Evolutionary conservation across 2,329 filamentous ascomycete species (phyloP).

Genomic region (Aspergillus sp.): DNA sequence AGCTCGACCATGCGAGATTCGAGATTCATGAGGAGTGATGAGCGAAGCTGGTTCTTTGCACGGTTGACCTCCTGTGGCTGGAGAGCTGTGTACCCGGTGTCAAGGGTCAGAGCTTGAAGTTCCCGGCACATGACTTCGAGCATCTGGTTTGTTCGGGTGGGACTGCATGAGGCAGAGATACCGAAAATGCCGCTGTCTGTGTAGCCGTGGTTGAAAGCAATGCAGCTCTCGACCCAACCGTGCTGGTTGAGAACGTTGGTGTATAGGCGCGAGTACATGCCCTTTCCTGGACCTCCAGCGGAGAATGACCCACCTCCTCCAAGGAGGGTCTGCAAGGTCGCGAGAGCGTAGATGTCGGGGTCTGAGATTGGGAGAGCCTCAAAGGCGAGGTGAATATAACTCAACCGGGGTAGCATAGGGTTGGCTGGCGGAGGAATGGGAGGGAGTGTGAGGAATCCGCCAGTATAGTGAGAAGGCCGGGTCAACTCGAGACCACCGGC

Average conservation of each 20-base stretch:
- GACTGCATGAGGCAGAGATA: conserved; percentile 84
- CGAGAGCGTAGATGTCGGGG: conserved; percentile 93
- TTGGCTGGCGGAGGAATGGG: conserved; percentile 77
- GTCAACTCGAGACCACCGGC: conserved; percentile 62
- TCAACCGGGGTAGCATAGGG: conserved; percentile 78
- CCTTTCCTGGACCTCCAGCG: conserved; percentile 94
- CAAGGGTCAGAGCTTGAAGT: conserved; percentile 75
- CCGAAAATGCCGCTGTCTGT: conserved; percentile 95
- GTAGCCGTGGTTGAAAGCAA: conserved; percentile 97
- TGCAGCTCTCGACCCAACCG: conserved; percentile 94
- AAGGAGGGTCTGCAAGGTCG: conserved; percentile 91
- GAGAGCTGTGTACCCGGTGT: conserved; percentile 74
- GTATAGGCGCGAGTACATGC: conserved; percentile 98
- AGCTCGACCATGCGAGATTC: conserved; percentile 97
- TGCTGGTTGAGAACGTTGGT: conserved; percentile 98
- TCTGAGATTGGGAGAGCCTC: conserved; percentile 90
- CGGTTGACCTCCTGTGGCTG: conserved; percentile 79
- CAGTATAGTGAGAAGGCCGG: conserved; percentile 80
- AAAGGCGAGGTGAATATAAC: conserved; percentile 93
- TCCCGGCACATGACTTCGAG: conserved; percentile 95
- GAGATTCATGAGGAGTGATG: conserved; percentile 92
- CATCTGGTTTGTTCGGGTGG: conserved; percentile 78
- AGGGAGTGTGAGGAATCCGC: conserved; percentile 86
- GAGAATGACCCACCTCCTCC: conserved; percentile 96
- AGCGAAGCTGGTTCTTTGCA: conserved; percentile 95